Base-by-base conservation (phyloP, 768 basidiomycete genomes). In the Hygrocybe coccinea region DNA sequence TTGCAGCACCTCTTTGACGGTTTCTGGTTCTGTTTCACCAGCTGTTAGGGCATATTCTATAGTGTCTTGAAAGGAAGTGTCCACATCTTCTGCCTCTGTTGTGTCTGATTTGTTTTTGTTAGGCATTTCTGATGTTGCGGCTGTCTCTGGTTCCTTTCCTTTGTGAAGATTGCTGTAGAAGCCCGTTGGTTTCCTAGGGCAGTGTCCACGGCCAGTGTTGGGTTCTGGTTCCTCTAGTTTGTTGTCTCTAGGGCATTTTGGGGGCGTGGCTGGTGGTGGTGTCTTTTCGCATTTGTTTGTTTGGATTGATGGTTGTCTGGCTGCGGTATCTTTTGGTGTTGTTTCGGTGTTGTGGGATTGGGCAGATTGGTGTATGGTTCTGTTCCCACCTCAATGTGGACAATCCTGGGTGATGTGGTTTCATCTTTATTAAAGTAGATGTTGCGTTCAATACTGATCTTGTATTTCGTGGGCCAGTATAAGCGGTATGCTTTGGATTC, bases 371-470 rank as follows among this genome's bases (percentile, higher is more conserved):
- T 29, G 17, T 12, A 14, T 11, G 12, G 12, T 21, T 58, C 56
- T 48, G 60, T 65, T 65, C 65, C 67, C 65, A 64, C 66, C 62
- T 70, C 68, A 64, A 69, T 64, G 56, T 56, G 58, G 39, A 60
- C 56, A 44, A 36, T 60, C 38, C 63, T 62, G 17, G 56, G 62
- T 49, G 1, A 49, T 41, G 12, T 62, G 60, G n/a, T 64, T 41
- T 39, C 59, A 58, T 29, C 29, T 29, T 29, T 29, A 47, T 65
- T 60, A 53, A 65, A 64, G n/a, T 53, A 44, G 14, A 67, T 55
- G 53, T 71, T 61, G 29, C 62, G 24, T 49, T 72, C 71, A 24
- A 68, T 58, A 11, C 62, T 64, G 2, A 72, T 59, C 12, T 10
- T 46, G 1, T 58, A 47, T 36, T 67, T 64, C 1, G 29, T 52